Base-by-base conservation (phyloP, 495 filamentous ascomycete species). In the Staphylotrichum tortipilum region DNA sequence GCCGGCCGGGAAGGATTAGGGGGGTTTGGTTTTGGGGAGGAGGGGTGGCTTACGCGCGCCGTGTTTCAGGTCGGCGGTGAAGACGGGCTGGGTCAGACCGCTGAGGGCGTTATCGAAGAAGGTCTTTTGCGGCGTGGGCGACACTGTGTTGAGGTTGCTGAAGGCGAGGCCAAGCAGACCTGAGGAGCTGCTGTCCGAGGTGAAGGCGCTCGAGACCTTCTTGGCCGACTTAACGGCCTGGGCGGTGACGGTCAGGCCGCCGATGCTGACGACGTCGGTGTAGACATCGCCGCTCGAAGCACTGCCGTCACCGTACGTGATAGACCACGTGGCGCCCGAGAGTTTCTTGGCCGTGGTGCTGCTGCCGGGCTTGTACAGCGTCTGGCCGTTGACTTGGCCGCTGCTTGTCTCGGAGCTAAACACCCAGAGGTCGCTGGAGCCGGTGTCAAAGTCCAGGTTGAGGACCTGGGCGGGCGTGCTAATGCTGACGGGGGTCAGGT, bases 141-240 rank as follows among this genome's bases (percentile, higher is more conserved):
- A 38, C 40, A 88, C 78, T 0, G 78, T 82, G 71, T 89, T 91
- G 68, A 89, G 76, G 33, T 50, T 69, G 68, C 76, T 78, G 65
- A 88, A 89, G 15, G 75, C 81, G n/a, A 89, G 74, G 35, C 86
- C 86, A 15, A 91, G 67, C 37, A 89, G 70, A 33, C 86, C 86
- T 50, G 86, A 82, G 58, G 72, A 81, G 57, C 75, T 64, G 49
- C 66, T 64, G 56, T 88, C 81, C 24, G 68, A 33, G n/a, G 67
- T 59, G 70, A 89, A 91, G 44, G 75, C 49, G 30, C 46, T 14
- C 44, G 82, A 86, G 52, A 91, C 77, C 8, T 58, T 59, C 22
- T 68, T 65, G 21, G 86, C 86, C n/a, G 78, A 73, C 63, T 88
- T 84, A 36, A 91, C 81, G 33, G 82, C 84, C 64, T 89, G 86